These are phyloP conservation scores for Beauveria brongniartii DNA, from an alignment of 2,329 filamentous ascomycete genomes.

Conservation along the genomic window DNA sequence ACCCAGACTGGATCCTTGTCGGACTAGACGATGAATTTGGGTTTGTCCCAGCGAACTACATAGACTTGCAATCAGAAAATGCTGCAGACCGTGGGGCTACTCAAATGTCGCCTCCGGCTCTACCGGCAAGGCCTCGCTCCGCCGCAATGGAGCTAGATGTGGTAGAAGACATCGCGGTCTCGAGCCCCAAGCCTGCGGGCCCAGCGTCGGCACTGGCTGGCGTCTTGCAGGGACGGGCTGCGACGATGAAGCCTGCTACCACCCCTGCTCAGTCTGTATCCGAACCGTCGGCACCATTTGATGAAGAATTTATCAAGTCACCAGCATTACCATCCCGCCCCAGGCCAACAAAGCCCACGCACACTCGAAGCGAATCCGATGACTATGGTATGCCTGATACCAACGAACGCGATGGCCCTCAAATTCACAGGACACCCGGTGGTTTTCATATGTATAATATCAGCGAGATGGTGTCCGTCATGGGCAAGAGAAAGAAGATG, in stretches of 20 bases:
- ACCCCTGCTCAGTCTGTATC: neutral
- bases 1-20: slow-evolving; percentile 94
- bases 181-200: slow-evolving; percentile 26
- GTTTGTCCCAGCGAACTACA: slow-evolving; percentile 94
- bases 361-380: slow-evolving; percentile 17
- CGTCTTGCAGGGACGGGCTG: slow-evolving; percentile 42
- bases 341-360: slow-evolving; percentile 15
- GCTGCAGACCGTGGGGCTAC: slow-evolving; percentile 34
- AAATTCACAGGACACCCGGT: slow-evolving; percentile 55
- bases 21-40: slow-evolving; percentile 79
- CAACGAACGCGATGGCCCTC: slow-evolving; percentile 26
- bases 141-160: slow-evolving; percentile 26
- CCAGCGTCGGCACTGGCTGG: slow-evolving; percentile 48
- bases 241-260: slow-evolving; percentile 12
- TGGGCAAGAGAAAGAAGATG: slow-evolving; percentile 98
- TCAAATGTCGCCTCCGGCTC: slow-evolving; percentile 29
- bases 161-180: slow-evolving; percentile 18
- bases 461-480: slow-evolving; percentile 93
- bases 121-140: slow-evolving; percentile 35
- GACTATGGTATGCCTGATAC: slow-evolving; percentile 27
- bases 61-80: slow-evolving; percentile 55
- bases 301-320: slow-evolving; percentile 25
- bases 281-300: slow-evolving; percentile 11
- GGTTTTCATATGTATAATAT: slow-evolving; percentile 95
- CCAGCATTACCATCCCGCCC: slow-evolving; percentile 33